These are phyloP conservation scores for Fusarium devonianum DNA, from an alignment of 2,329 filamentous ascomycete genomes.

Conservation along the genomic window DNA sequence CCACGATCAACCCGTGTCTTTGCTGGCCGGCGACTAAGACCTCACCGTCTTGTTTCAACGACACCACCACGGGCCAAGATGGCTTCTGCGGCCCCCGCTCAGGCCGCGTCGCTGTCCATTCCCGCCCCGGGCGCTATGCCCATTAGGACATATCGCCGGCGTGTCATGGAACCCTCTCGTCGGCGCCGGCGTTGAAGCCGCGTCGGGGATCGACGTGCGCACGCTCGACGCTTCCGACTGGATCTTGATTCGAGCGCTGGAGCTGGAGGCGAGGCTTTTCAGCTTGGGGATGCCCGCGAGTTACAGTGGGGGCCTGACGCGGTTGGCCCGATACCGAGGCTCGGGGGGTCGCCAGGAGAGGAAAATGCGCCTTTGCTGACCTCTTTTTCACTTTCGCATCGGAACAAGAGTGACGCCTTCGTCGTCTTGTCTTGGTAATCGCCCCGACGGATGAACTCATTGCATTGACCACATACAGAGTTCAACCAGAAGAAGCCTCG, in stretches of 20 bases:
- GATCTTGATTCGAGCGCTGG: background rate
- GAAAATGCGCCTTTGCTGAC: background rate
- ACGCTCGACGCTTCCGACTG: background rate
- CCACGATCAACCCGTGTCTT: too few relatives aligned
- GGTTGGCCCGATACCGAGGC: slow-evolving; percentile 22
- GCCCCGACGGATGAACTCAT: background rate
- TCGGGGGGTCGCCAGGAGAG: slow-evolving; percentile 8
- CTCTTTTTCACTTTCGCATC: background rate
- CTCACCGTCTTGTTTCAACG: background rate
- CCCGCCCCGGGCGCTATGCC: slow-evolving; percentile 35
- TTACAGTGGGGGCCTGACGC: background rate
- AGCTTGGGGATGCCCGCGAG: background rate
- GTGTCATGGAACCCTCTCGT: background rate
- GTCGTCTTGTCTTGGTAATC: slow-evolving; percentile 2
- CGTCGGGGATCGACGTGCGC: slow-evolving; percentile 28
- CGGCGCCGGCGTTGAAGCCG: slow-evolving; percentile 18
- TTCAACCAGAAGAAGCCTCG: slow-evolving; percentile 1
- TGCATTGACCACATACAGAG: too few relatives aligned
- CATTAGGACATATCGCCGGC: slow-evolving; percentile 39
- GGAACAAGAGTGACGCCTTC: background rate
- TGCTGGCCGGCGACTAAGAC: background rate
- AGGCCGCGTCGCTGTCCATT: slow-evolving; percentile 11
- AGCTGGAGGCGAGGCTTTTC: background rate
- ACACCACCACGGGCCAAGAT: background rate
- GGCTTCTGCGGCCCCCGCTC: slow-evolving; percentile 16